A percentile compares a stretch with the other conserved stretches of the same genome.
These are phyloP conservation scores for Magnolia sinica DNA, from an alignment of 164 flowering plant species.

Conservation along the genomic window DNA sequence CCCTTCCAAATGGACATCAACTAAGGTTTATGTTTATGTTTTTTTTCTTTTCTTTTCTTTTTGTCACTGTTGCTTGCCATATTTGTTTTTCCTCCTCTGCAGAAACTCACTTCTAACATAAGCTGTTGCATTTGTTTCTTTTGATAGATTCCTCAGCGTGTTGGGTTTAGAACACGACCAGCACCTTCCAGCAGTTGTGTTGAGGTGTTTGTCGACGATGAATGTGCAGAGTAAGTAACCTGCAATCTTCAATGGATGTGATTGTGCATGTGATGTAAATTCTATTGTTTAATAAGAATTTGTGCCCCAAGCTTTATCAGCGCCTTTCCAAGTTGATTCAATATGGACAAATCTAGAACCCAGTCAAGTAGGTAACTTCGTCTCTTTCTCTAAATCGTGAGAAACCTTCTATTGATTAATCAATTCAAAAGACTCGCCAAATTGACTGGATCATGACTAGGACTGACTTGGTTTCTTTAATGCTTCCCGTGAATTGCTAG, in stretches of 20 bases:
- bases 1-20: conserved; percentile 80
- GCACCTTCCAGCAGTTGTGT: conserved; percentile 39
- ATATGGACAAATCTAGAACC: too few relatives aligned
- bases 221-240: conserved; percentile 59
- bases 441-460: too few relatives aligned
- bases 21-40: conserved; percentile 40
- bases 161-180: conserved; percentile 35
- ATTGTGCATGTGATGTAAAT: background rate
- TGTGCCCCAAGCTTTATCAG: too few relatives aligned
- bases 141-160: conserved; percentile 60
- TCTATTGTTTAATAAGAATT: too few relatives aligned
- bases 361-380: too few relatives aligned
- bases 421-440: too few relatives aligned
- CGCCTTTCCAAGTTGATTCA: too few relatives aligned
- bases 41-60: background rate
- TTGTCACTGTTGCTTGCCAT: background rate
- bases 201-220: conserved; percentile 88
- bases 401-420: too few relatives aligned
- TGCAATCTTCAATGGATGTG: background rate
- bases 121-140: background rate
- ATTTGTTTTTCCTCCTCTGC: too few relatives aligned
- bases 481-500: too few relatives aligned
- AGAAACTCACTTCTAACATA: background rate
- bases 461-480: too few relatives aligned
- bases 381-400: too few relatives aligned